Evolutionary conservation across 352 stramenopile genomes (phyloP), one percentile per base, ranked within the genome.

Genomic region (Plasmopara viticola): DNA sequence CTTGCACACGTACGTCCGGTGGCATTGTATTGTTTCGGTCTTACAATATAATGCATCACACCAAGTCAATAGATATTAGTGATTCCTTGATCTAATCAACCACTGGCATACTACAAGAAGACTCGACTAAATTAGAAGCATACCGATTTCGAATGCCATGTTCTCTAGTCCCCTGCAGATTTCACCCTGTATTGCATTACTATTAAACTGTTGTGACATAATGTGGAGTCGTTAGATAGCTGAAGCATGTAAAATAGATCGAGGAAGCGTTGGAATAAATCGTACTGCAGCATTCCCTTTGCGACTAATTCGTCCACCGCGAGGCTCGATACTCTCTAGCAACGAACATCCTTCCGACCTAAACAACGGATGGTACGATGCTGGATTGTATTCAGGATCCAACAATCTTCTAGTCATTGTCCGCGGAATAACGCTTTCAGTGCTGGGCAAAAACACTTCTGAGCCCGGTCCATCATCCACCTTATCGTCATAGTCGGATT

Each of bases 111-210:
- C 14, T 13, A n/a, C n/a, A 25, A 1, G 18, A 20, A 37, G 6
- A 6, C 5, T 31, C 33, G 35, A 33, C 8, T 17, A 40, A 41
- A 54, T 7, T 10, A 46, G 20, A 25, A n/a, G 53, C 53, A 28
- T 52, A 83, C 77, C 78, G 55, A 70, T 43, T 48, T 60, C 53
- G 42, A 66, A 86, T 2, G 56, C 13, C 15, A 62, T 43, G 20
- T 90, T 90, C 1, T 72, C 66, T 5, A 90, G 39, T 13, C 59
- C 64, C 9, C 78, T 64, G 5, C 60, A 55, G 6, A 85, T 61
- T 48, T 68, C 47, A 40, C 58, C 25, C 28, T 60, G 53, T 29
- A 63, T 63, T 13, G 64, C 51, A 5, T 47, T 39, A 50, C 64
- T 72, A 41, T 10, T 42, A 8, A 59, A 38, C 61, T 69, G 20